Percentiles rank a stretch among this genome's conserved stretches.
phyloP scores from a whole-genome alignment of 2,329 filamentous ascomycete genomes.

The Ambrosiella xylebori region DNA sequence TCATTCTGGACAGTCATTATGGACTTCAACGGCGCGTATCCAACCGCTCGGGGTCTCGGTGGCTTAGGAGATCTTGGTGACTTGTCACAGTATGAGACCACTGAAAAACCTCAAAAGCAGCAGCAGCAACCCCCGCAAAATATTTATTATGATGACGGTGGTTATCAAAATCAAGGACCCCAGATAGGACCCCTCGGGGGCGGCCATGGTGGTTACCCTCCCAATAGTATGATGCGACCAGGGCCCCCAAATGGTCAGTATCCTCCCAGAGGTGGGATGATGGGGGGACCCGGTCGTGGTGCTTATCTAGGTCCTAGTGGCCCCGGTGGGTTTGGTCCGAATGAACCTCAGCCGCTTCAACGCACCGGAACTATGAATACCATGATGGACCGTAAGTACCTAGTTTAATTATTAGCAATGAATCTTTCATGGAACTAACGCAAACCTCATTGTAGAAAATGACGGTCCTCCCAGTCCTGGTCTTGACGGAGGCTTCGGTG shows the following conservation, averaged over 20 bases:
- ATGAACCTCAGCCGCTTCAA: background rate
- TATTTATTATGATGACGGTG: constrained; percentile 30
- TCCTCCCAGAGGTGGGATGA: constrained; percentile 21
- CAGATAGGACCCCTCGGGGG: constrained; percentile 21
- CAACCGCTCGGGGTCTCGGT: constrained; percentile 3
- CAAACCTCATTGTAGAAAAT: background rate
- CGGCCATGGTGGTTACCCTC: constrained; percentile 27
- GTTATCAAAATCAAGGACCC: constrained; percentile 27
- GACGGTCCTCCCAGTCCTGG: constrained; percentile 4
- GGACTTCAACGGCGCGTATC: constrained; percentile 10
- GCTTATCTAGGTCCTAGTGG: constrained; percentile 3
- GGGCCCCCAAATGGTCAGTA: constrained; percentile 24
- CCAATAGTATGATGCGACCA: constrained; percentile 21
- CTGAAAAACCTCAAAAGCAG: background rate
- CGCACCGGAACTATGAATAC: constrained; percentile 1
- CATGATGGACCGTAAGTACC: constrained; percentile 6
- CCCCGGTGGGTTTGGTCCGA: constrained; percentile 14
- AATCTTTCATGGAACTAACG: background rate
- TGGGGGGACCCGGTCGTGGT: constrained; percentile 9
- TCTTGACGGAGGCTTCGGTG: constrained; percentile 7
- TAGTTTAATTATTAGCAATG: no score
- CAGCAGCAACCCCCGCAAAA: constrained; percentile 24
- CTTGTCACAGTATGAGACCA: background rate
- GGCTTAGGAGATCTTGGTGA: constrained; percentile 1
- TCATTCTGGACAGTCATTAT: background rate